Evolutionary conservation across 2,329 filamentous ascomycete species (phyloP).

Genomic region (Venturiaceae sp.): DNA sequence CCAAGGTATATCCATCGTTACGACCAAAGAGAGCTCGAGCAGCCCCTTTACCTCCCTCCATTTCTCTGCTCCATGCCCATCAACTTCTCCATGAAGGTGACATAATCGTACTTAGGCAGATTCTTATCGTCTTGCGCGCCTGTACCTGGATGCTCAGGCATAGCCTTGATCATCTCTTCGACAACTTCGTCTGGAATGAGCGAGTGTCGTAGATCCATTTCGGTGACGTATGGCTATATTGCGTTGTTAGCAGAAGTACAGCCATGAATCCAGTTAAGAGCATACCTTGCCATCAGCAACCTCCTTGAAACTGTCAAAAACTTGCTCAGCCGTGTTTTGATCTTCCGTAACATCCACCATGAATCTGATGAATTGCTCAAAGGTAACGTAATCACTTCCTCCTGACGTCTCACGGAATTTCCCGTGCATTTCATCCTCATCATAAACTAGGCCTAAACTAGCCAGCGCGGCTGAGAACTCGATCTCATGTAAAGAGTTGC

Average conservation of each 20-base stretch:
- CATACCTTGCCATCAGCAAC: constrained; percentile 86
- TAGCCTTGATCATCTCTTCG: constrained; percentile 78
- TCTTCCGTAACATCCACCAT: constrained; percentile 99
- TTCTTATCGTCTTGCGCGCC: constrained; percentile 80
- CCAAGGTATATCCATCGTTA: neutral
- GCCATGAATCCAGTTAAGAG: constrained; percentile 7
- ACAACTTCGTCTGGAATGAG: constrained; percentile 96
- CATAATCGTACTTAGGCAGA: constrained; percentile 87
- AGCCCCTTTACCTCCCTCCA: neutral
- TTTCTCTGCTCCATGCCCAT: constrained; percentile 20
- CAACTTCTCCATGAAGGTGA: constrained; percentile 85
- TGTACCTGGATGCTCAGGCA: constrained; percentile 75
- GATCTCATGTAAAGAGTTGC: constrained; percentile 81
- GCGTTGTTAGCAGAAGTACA: neutral
- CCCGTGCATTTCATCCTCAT: constrained; percentile 96
- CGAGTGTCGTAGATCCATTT: constrained; percentile 90
- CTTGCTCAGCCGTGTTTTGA: constrained; percentile 96
- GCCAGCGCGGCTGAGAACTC: constrained; percentile 94
- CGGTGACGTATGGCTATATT: constrained; percentile 77
- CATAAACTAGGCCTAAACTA: constrained; percentile 91
- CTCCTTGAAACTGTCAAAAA: constrained; percentile 95
- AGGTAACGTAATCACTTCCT: constrained; percentile 72
- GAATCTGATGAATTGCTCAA: constrained; percentile 98
- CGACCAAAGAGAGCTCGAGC: neutral
- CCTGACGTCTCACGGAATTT: constrained; percentile 84